These are phyloP conservation scores for Beauveria sp. DNA, from an alignment of 2,329 filamentous ascomycete species.

Conservation along the genomic window DNA sequence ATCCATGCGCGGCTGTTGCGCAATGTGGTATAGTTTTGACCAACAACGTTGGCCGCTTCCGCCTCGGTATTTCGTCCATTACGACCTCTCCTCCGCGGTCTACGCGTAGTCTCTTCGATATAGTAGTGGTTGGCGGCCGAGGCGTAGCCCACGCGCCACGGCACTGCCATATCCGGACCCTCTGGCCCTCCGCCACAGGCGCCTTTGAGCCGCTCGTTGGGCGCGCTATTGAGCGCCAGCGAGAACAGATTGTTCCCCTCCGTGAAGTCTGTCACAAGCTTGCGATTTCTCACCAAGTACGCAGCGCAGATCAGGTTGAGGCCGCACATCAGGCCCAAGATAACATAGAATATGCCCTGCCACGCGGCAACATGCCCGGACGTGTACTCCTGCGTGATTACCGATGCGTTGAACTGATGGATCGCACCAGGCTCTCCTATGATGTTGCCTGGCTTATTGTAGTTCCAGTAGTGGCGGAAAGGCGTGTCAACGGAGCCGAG, in stretches of 20 bases:
- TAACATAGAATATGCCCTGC: constrained; percentile 59
- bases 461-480: constrained; percentile 50
- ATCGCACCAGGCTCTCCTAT: constrained; percentile 37
- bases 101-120: constrained; percentile 28
- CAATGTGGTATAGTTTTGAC: not conserved
- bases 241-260: constrained; percentile 71
- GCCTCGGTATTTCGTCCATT: no score
- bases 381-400: constrained; percentile 61
- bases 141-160: constrained; percentile 34
- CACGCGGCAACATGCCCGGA: constrained; percentile 54
- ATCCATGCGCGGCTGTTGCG: no score
- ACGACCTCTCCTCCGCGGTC: no score
- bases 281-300: constrained; percentile 48
- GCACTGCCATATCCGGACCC: constrained; percentile 29
- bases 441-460: constrained; percentile 22
- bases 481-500: constrained; percentile 51
- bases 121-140: constrained; percentile 34
- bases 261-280: constrained; percentile 69
- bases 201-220: constrained; percentile 28
- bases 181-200: constrained; percentile 31
- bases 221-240: constrained; percentile 55
- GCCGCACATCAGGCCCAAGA: constrained; percentile 57
- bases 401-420: constrained; percentile 54
- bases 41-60: not conserved
- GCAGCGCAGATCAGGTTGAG: constrained; percentile 58